Percentiles rank a stretch among this genome's conserved stretches.
These are phyloP conservation scores for Byssothecium circinans DNA, from an alignment of 2,329 filamentous ascomycete species.

Conservation along the genomic window DNA sequence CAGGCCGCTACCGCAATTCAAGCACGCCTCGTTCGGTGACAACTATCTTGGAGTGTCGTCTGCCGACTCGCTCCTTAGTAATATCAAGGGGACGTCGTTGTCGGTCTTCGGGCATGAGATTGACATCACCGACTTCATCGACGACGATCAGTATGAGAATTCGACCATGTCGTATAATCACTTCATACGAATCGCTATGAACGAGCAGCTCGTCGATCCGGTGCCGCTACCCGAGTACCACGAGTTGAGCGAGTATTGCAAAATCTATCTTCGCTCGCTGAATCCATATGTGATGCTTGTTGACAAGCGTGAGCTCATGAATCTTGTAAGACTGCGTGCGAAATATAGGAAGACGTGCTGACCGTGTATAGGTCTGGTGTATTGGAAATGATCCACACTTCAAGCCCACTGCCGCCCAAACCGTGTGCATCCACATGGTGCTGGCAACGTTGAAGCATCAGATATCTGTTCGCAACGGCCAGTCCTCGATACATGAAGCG, in stretches of 20 bases:
- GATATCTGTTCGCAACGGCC: slow-evolving; percentile 68
- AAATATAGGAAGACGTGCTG: not conserved
- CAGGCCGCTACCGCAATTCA: slow-evolving; percentile 49
- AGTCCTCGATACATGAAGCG: slow-evolving; percentile 59
- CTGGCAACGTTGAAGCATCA: slow-evolving; percentile 79
- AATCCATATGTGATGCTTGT: slow-evolving; percentile 73
- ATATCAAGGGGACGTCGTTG: slow-evolving; percentile 74
- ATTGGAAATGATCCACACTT: slow-evolving; percentile 72
- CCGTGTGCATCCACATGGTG: slow-evolving; percentile 75
- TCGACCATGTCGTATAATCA: slow-evolving; percentile 68
- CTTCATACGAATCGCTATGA: slow-evolving; percentile 67
- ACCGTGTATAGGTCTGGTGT: slow-evolving; percentile 60
- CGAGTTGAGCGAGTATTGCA: slow-evolving; percentile 68
- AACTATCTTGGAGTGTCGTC: slow-evolving; percentile 67
- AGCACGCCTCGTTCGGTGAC: slow-evolving; percentile 55
- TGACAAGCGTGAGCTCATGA: slow-evolving; percentile 74
- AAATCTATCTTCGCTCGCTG: slow-evolving; percentile 75
- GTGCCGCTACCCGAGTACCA: slow-evolving; percentile 64
- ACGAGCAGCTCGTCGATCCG: slow-evolving; percentile 54
- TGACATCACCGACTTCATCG: slow-evolving; percentile 73
- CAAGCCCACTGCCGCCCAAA: slow-evolving; percentile 64
- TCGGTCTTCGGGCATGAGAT: slow-evolving; percentile 79
- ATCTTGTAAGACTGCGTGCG: slow-evolving; percentile 56
- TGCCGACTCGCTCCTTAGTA: slow-evolving; percentile 67
- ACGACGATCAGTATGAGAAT: slow-evolving; percentile 60